phyloP scores from a whole-genome alignment of 2,329 filamentous ascomycete genomes.

The Aspergillus jensenii region DNA sequence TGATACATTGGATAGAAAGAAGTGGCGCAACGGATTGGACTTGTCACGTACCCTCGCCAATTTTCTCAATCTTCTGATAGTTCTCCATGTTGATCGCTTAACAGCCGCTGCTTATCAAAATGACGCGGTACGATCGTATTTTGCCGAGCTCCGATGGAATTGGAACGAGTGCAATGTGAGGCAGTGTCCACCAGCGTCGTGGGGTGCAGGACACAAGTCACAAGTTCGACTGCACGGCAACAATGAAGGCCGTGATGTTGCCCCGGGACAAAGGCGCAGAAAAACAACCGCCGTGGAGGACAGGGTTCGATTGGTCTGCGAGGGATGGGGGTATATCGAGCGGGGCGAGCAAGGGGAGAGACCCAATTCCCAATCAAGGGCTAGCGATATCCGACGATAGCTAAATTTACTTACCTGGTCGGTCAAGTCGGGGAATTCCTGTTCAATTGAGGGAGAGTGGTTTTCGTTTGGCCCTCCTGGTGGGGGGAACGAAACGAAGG shows the following conservation, averaged over 20 bases:
- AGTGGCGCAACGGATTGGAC: neutral
- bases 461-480: constrained; percentile 32
- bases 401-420: constrained; percentile 12
- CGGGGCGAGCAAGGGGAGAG: constrained; percentile 2
- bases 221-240: constrained; percentile 11
- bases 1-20: neutral
- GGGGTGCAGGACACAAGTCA: constrained; percentile 15
- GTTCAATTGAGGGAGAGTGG: constrained; percentile 50
- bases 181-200: constrained; percentile 12
- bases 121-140: neutral
- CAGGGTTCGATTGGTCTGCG: constrained; percentile 12
- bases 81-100: constrained; percentile 69
- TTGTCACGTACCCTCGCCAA: constrained; percentile 74
- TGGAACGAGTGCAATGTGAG: neutral
- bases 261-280: constrained; percentile 19
- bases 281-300: constrained; percentile 7
- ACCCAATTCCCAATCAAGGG: constrained; percentile 7
- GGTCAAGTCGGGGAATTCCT: constrained; percentile 25
- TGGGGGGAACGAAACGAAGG: constrained; percentile 30
- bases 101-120: neutral
- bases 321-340: neutral
- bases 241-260: constrained; percentile 15
- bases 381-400: neutral
- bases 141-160: neutral
- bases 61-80: constrained; percentile 95